Evolutionary conservation across 2,329 filamentous ascomycete genomes (phyloP).

Genomic region (Colletotrichum viniferum): DNA sequence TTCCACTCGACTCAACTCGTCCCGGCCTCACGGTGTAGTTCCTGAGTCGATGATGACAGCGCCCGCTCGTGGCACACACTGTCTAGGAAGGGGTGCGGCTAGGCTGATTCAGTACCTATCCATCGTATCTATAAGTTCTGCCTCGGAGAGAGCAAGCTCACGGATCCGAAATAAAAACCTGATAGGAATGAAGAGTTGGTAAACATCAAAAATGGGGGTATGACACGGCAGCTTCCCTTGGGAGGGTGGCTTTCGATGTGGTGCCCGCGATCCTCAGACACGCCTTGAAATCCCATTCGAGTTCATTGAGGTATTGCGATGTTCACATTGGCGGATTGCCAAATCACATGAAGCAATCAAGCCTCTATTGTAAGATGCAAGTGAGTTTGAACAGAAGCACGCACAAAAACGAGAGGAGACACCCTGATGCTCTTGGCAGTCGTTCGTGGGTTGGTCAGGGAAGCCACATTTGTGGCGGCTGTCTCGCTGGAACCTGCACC

Average conservation of each 20-base stretch:
- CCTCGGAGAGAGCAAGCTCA: too few species aligned
- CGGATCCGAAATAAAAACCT: too few species aligned
- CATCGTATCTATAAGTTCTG: too few species aligned
- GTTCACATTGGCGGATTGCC: neutral
- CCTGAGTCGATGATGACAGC: too few species aligned
- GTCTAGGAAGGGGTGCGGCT: too few species aligned
- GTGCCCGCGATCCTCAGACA: neutral
- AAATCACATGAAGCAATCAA: neutral
- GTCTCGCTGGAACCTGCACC: neutral
- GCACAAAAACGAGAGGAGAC: neutral
- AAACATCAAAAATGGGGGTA: neutral
- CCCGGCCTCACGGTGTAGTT: too few species aligned
- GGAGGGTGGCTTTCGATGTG: neutral
- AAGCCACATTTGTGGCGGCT: neutral
- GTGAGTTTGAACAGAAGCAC: neutral
- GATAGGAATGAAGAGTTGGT: neutral
- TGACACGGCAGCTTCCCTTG: neutral
- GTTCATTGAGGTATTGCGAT: neutral
- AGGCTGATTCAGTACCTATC: too few species aligned
- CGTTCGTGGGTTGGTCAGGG: neutral
- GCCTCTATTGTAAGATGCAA: neutral
- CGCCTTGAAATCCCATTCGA: neutral
- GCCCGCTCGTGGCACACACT: too few species aligned
- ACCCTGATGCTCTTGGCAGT: neutral
- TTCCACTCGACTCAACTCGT: too few species aligned